A percentile compares a stretch with the other conserved stretches of the same genome.
These are phyloP conservation scores for Aspergillus luchuensis DNA, from an alignment of 2,329 filamentous ascomycete genomes.

Conservation along the genomic window DNA sequence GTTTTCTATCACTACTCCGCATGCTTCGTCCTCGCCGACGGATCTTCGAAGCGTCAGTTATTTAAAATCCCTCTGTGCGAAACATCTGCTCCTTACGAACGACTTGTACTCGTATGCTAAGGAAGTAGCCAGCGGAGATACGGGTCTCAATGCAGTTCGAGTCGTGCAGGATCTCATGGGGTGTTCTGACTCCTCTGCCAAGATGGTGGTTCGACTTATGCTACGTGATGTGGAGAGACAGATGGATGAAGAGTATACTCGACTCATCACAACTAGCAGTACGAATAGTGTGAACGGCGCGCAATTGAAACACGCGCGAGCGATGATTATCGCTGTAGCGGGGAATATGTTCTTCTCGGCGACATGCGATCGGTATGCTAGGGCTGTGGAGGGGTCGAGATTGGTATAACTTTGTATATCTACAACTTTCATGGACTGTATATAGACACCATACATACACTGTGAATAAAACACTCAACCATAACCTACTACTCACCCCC, in stretches of 20 bases:
- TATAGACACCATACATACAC: neutral
- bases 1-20: slow-evolving; percentile 6
- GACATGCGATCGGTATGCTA: slow-evolving; percentile 16
- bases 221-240: slow-evolving; percentile 16
- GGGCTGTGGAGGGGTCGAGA: slow-evolving; percentile 12
- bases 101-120: slow-evolving; percentile 22
- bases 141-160: slow-evolving; percentile 13
- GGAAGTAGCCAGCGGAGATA: slow-evolving; percentile 10
- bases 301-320: slow-evolving; percentile 12
- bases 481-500: too few species aligned
- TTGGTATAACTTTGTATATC: neutral
- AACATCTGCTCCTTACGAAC: slow-evolving; percentile 18
- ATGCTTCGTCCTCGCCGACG: neutral
- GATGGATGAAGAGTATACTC: slow-evolving; percentile 14
- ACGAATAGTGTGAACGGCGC: neutral
- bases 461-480: neutral
- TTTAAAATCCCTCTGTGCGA: slow-evolving; percentile 12
- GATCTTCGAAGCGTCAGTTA: neutral
- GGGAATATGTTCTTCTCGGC: slow-evolving; percentile 23
- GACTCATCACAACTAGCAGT: neutral
- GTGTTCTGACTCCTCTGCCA: slow-evolving; percentile 1
- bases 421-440: too few species aligned
- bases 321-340: slow-evolving; percentile 10
- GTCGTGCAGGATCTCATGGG: slow-evolving; percentile 12
- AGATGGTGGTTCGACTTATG: slow-evolving; percentile 1